Percentiles rank a stretch among this genome's conserved stretches.
Evolutionary conservation across 1,284 basidiomycete species (phyloP).

Genomic region (Leucoagaricus sp.): DNA sequence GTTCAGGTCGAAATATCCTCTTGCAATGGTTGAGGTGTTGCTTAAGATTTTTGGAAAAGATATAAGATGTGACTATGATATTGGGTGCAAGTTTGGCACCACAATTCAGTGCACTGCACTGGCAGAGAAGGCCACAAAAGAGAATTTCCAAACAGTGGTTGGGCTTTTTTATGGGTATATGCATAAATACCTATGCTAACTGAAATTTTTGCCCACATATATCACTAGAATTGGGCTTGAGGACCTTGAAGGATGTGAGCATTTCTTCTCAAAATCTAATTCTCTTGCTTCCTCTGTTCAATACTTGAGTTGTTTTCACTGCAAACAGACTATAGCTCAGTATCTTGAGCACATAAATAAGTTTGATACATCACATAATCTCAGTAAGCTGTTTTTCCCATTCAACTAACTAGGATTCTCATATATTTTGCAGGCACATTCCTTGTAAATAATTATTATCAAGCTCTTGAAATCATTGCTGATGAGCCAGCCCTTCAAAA

Average conservation of each 20-base stretch:
- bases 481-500: no score
- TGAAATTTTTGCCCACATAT: slow-evolving; percentile 25
- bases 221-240: slow-evolving; percentile 29
- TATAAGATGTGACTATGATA: slow-evolving; percentile 30
- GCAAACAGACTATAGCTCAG: slow-evolving; percentile 23
- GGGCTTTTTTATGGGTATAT: slow-evolving; percentile 33
- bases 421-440: no score
- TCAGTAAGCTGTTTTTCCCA: slow-evolving; percentile 24
- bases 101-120: no score
- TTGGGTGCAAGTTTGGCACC: no score
- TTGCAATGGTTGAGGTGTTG: slow-evolving; percentile 27
- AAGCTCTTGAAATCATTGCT: not conserved
- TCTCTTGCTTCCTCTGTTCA: slow-evolving; percentile 21
- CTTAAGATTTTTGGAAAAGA: slow-evolving; percentile 25
- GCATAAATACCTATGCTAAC: slow-evolving; percentile 31
- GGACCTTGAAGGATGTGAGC: slow-evolving; percentile 33
- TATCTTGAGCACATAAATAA: slow-evolving; percentile 22
- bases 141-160: no score
- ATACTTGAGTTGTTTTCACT: slow-evolving; percentile 27
- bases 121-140: no score
- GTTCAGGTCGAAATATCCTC: slow-evolving; percentile 38
- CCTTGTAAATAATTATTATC: not conserved
- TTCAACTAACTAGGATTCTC: no score
- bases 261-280: slow-evolving; percentile 33
- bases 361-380: slow-evolving; percentile 22